Percentiles rank a stretch among this genome's conserved stretches.
Conservation (phyloP, 306 rosid genomes). For the Rubus parviflorus region DNA sequence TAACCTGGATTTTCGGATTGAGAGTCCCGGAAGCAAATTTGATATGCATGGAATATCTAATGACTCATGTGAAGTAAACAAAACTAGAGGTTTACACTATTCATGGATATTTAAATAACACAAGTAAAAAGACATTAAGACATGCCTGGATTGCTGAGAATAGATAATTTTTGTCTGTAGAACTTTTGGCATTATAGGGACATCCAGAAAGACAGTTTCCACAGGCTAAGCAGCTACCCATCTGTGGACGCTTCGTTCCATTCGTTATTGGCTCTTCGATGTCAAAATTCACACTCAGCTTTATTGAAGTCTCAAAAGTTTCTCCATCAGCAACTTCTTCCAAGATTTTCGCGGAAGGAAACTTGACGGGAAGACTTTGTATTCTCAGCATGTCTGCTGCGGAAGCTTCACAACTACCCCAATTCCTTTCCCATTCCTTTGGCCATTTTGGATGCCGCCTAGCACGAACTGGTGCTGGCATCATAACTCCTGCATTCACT, state of each 20-base stretch:
- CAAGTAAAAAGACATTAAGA: not conserved
- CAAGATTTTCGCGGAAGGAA: constrained; percentile 27
- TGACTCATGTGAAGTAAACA: not conserved
- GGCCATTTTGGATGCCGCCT: constrained; percentile 41
- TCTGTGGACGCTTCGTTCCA: constrained; percentile 9
- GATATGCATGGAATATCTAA: not conserved
- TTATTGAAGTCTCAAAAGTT: constrained; percentile 26
- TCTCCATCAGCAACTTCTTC: constrained; percentile 25
- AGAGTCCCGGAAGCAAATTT: not conserved
- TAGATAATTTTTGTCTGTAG: constrained; percentile 35
- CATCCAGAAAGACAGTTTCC: constrained; percentile 46
- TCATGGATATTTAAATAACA: not conserved
- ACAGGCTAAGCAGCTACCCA: constrained; percentile 31
- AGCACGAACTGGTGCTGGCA: constrained; percentile 32
- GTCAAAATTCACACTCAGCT: constrained; percentile 37
- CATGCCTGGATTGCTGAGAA: constrained; percentile 33
- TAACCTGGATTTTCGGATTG: not conserved
- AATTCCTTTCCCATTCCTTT: constrained; percentile 43
- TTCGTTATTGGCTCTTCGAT: constrained; percentile 21
- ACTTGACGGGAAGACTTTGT: constrained; percentile 31
- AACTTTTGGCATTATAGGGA: constrained; percentile 38
- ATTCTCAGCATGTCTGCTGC: constrained; percentile 35
- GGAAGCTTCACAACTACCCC: constrained; percentile 38
- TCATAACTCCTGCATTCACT: constrained; percentile 41
- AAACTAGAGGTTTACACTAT: not conserved